Conservation (phyloP, 2,329 filamentous ascomycete species). For the Sporothrix globosa region DNA sequence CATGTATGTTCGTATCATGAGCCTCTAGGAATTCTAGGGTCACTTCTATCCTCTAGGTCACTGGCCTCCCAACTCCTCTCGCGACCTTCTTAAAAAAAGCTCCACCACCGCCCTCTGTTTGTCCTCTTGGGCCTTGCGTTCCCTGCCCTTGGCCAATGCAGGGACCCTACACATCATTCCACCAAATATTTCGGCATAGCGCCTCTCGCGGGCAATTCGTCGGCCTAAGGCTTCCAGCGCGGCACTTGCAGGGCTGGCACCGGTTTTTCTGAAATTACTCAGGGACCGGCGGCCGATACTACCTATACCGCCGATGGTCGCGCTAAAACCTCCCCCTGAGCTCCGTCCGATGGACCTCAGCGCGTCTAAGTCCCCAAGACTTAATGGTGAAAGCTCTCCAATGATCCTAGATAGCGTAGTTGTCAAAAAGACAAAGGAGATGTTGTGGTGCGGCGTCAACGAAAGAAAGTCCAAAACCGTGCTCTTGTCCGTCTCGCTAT, state of each 20-base stretch:
- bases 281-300: constrained; percentile 46
- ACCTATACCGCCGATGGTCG: constrained; percentile 32
- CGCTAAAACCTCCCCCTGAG: constrained; percentile 30
- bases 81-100: constrained; percentile 59
- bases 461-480: constrained; percentile 73
- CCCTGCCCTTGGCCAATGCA: constrained; percentile 50
- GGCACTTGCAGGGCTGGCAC: constrained; percentile 20
- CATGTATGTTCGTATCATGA: neutral
- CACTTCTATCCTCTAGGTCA: neutral
- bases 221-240: constrained; percentile 51
- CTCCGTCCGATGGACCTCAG: constrained; percentile 37
- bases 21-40: no score
- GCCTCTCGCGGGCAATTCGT: constrained; percentile 61
- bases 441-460: constrained; percentile 75
- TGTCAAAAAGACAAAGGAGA: constrained; percentile 85
- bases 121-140: constrained; percentile 63
- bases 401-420: constrained; percentile 67
- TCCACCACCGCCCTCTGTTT: constrained; percentile 69
- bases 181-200: constrained; percentile 68
- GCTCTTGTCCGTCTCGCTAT: constrained; percentile 52
- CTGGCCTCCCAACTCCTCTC: constrained; percentile 33
- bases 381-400: constrained; percentile 52
- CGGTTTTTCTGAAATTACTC: constrained; percentile 41
- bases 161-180: constrained; percentile 61
- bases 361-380: constrained; percentile 45